Evolutionary conservation across 192 early-diverging fungal genomes (phyloP).

Genomic region (Ambispora gerdemannii): DNA sequence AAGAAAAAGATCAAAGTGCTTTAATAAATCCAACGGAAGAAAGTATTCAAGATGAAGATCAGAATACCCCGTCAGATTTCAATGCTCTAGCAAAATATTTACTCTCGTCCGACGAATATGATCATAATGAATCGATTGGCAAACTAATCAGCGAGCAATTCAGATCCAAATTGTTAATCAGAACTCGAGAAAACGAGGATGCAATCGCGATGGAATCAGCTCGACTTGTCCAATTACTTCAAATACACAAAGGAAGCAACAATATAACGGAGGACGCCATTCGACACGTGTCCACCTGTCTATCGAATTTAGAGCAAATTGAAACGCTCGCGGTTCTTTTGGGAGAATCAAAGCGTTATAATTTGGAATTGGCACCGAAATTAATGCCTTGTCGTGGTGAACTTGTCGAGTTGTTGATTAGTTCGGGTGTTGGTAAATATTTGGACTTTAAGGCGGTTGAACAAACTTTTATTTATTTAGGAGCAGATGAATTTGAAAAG

Average conservation of each 20-base stretch:
- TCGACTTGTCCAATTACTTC: slow-evolving; percentile 15
- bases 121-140: slow-evolving; percentile 1
- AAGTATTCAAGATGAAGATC: not conserved
- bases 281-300: slow-evolving; percentile 18
- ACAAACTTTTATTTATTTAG: slow-evolving; percentile 53
- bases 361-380: slow-evolving; percentile 69
- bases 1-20: not conserved
- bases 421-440: slow-evolving; percentile 76
- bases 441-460: slow-evolving; percentile 87
- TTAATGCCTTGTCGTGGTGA: slow-evolving; percentile 65
- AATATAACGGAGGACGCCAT: slow-evolving; percentile 11
- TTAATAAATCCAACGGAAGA: not conserved
- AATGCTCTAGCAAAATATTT: slow-evolving; percentile 5
- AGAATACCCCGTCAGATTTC: not conserved
- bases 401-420: slow-evolving; percentile 72
- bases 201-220: slow-evolving; percentile 27
- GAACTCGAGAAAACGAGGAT: slow-evolving; percentile 36
- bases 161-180: slow-evolving; percentile 28
- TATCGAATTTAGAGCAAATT: slow-evolving; percentile 31
- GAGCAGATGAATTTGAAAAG: slow-evolving; percentile 44
- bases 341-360: slow-evolving; percentile 56
- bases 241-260: not conserved
- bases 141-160: slow-evolving; percentile 36
- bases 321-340: slow-evolving; percentile 39
- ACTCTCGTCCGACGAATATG: not conserved